Evolutionary conservation across 1,284 basidiomycete species (phyloP).

Genomic region (Apiotrichum gracile): DNA sequence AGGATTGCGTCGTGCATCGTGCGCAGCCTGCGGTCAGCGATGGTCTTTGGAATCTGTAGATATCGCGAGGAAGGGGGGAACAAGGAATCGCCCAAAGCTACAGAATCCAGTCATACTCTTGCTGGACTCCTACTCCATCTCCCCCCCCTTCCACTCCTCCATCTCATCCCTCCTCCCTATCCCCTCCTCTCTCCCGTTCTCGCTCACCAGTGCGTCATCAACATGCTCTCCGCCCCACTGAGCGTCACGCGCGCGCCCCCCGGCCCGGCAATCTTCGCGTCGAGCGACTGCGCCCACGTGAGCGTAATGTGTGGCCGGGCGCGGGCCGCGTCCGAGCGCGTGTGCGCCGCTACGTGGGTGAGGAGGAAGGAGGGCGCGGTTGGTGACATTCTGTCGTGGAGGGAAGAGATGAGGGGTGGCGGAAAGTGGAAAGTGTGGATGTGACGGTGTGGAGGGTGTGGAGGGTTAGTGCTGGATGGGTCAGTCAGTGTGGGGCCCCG

Average conservation of each 20-base stretch:
- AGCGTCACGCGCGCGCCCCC: conserved; percentile 70
- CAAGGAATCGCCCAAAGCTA: no score
- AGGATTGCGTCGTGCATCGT: conserved; percentile 88
- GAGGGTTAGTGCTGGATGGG: no score
- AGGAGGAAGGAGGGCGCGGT: conserved; percentile 1
- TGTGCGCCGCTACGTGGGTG: conserved; percentile 5
- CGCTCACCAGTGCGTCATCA: conserved; percentile 85
- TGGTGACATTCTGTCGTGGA: background rate
- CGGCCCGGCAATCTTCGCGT: conserved; percentile 82
- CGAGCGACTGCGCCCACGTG: conserved; percentile 91
- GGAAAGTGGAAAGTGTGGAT: no score
- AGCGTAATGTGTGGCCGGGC: conserved; percentile 57
- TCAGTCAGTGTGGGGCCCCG: no score
- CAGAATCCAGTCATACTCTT: no score
- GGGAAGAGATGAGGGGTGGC: background rate
- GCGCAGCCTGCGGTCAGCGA: conserved; percentile 58
- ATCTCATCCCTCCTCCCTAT: background rate
- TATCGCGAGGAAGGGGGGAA: background rate
- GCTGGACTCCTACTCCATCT: background rate
- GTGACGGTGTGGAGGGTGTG: no score
- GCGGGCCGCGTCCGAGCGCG: conserved; percentile 1
- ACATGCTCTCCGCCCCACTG: conserved; percentile 80
- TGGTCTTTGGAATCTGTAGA: background rate
- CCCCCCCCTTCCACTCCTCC: background rate
- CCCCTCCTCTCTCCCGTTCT: background rate